Base-by-base conservation (phyloP, 306 rosid species). In the Pyrus pyrifolia region DNA sequence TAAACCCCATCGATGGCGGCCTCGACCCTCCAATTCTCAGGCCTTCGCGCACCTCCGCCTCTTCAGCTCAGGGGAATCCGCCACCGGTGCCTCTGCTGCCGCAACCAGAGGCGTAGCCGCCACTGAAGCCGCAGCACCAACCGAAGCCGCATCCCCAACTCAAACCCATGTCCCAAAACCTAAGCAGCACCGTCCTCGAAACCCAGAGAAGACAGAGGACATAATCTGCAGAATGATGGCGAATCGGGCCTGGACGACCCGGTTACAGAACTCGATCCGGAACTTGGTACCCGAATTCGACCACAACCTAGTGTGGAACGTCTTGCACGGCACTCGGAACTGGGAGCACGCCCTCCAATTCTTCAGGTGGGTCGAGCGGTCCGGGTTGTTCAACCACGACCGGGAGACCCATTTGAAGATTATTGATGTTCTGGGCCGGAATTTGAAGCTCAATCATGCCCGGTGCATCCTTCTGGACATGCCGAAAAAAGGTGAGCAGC, bases 231-330 rank as follows among this genome's bases (percentile, higher is more conserved):
- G 86, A 74, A 92, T 92, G 96, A 88, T 94, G 93, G 79, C 88
- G 4, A 95, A 83, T 88, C 95, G 97, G 46, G 95, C 82, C n/a
- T 95, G 96, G 97, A 92, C 97, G 29, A 92, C 98, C 29, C 96
- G 96, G 46, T 83, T 95, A 30, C 96, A 90, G 71, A 86, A 94
- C 77, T 89, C 96, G 25, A 92, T 92, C 80, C 89, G 96, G 7
- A 71, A 87, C 49, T 69, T 94, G 52, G 96, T 86, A 17, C 89
- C 92, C 18, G 62, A 74, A 23, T 90, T 95, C 72, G 96, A 95
- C 60, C 85, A 87, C 5, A 76, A 88, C 9, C 86, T 95, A 13
- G 96, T 92, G 60, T 90, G 80, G 78, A 92, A 95, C 68, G 91
- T 95, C 11, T 79, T 95, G 67, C 95, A 95, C 77, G 76, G 83